Evolutionary conservation across 164 flowering plant genomes (phyloP).

Genomic region (Magnolia kwangsiensis): DNA sequence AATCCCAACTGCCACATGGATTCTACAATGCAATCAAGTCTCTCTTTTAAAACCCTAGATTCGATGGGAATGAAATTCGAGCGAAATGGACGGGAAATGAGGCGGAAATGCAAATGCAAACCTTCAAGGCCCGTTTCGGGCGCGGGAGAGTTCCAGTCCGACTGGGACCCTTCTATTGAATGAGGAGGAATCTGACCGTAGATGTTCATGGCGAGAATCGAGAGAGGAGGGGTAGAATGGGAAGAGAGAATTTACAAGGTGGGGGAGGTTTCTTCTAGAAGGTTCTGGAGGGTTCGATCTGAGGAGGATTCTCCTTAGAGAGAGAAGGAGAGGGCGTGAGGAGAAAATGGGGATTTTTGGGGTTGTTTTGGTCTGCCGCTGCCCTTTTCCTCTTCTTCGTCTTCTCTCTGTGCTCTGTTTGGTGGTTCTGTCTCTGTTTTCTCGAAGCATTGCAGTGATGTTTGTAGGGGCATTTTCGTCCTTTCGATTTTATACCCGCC

Average conservation of each 20-base stretch:
- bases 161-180: conserved; percentile 36
- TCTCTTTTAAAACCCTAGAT: background rate
- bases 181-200: conserved; percentile 37
- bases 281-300: background rate
- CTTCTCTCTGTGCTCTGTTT: conserved; percentile 2
- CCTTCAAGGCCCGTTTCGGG: conserved; percentile 65
- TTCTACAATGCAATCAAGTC: conserved; percentile 36
- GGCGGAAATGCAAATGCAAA: conserved; percentile 13
- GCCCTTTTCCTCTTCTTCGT: conserved; percentile 1
- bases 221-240: background rate
- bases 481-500: conserved; percentile 27
- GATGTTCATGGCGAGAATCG: conserved; percentile 38
- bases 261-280: conserved; percentile 8
- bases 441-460: background rate
- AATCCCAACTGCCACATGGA: conserved; percentile 60
- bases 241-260: conserved; percentile 4
- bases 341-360: background rate
- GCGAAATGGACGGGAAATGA: background rate
- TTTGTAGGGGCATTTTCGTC: conserved; percentile 5
- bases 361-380: background rate
- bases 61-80: conserved; percentile 3
- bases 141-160: conserved; percentile 36
- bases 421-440: conserved; percentile 8
- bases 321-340: conserved; percentile 3
- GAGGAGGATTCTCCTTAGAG: background rate